Evolutionary conservation across 1,284 basidiomycete species (phyloP), one percentile per base, ranked within the genome.

Genomic region (Pyrrhoderma noxium): DNA sequence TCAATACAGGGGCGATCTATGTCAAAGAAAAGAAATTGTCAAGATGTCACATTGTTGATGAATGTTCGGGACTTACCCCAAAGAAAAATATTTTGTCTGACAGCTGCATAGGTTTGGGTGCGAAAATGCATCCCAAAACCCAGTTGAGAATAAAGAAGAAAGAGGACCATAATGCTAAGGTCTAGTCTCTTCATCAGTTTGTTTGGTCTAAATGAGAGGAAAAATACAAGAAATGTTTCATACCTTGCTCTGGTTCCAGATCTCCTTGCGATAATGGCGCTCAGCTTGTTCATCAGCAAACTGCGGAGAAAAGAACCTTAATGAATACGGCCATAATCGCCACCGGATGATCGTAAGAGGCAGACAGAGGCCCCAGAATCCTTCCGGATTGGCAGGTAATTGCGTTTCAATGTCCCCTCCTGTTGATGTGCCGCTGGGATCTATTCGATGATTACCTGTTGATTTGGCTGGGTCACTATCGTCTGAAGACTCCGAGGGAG

Each of bases 101-200:
- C 0, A 74, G 59, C 8, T 64, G 64, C 22, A 75, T 58, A 8
- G 81, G 77, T 36, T 59, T 58, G 2, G 75, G 68, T 16, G 76
- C 66, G 55, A 85, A 78, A 7, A 70, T 69, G 31, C 72, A 68
- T 1, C 75, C 78, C 37, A 88, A 70, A 16, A 77, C 68, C 87
- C 88, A 90, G 60, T 84, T 89, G 37, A 80, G 58, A 52, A 88
- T 68, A 47, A 85, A 70, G 70, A 85, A 89, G 3, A 78, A 55
- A 8, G 79, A 70, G 2, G 82, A 80, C 73, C 79, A 84, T 14
- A 85, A 57, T 8, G 82, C 82, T 38, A 85, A 67, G 0, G 74
- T 70, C 72, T 76, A 48, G n/a, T n/a, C 34, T 43, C n/a, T 14
- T 5, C 5, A 40, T 5, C n/a, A 5, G n/a, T 40, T 7, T 40